Evolutionary conservation across 805 yeast species (phyloP).

Genomic region (Wilhelminamyces savonicus): DNA sequence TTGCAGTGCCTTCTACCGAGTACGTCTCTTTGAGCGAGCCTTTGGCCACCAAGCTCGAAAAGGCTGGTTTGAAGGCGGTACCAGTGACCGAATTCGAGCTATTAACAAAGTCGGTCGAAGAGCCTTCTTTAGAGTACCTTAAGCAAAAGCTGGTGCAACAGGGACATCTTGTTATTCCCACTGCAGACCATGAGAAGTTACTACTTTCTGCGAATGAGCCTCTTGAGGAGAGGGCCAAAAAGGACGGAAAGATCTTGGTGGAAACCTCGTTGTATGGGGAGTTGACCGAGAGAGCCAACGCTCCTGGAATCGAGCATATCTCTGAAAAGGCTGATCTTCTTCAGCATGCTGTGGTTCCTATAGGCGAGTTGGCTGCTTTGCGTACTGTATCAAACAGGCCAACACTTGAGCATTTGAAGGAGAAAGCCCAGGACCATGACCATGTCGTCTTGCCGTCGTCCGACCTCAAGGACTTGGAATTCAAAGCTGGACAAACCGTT

Average conservation of each 20-base stretch:
- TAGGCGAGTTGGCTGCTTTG: conserved; percentile 8
- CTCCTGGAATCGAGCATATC: conserved; percentile 21
- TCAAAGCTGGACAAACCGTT: too few species aligned
- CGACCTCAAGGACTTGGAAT: too few species aligned
- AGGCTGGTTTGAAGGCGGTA: conserved; percentile 6
- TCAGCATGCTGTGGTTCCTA: conserved; percentile 11
- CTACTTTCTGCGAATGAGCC: too few species aligned
- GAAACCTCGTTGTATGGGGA: too few species aligned
- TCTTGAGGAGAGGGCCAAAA: too few species aligned
- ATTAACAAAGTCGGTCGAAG: conserved; percentile 3
- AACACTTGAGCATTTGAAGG: conserved; percentile 8
- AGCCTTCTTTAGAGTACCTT: conserved; percentile 11
- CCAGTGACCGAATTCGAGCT: too few species aligned
- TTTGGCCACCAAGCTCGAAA: neutral
- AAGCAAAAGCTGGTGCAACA: conserved; percentile 3
- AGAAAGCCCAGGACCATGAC: conserved; percentile 4
- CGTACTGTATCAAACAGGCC: conserved; percentile 12
- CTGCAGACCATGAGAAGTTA: too few species aligned
- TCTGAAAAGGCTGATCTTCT: conserved; percentile 11
- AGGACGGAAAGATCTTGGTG: too few species aligned
- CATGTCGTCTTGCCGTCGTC: too few species aligned
- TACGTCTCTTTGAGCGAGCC: conserved; percentile 1
- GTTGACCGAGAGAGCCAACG: conserved; percentile 6
- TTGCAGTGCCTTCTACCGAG: conserved; percentile 7
- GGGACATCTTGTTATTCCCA: conserved; percentile 6